These are phyloP conservation scores for Pythium rishiriense DNA, from an alignment of 352 stramenopile species.

Conservation along the genomic window DNA sequence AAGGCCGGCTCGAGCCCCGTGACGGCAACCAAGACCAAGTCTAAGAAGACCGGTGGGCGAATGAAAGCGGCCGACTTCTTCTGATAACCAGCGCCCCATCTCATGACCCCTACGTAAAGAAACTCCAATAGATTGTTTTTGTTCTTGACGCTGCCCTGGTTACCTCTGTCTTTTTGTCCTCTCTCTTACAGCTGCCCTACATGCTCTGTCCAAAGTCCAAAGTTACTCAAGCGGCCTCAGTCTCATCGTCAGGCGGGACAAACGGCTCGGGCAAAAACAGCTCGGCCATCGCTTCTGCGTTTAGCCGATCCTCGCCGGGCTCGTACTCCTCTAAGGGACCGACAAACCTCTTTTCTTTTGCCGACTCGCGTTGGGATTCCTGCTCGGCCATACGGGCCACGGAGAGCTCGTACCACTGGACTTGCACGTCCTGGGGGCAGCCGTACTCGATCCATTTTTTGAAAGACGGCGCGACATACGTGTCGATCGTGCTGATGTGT, in stretches of 20 bases:
- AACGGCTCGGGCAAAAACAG: constrained; percentile 6
- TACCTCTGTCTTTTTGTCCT: background rate
- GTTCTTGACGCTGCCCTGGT: background rate
- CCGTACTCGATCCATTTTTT: constrained; percentile 69
- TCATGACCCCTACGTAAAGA: constrained; percentile 13
- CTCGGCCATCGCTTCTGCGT: constrained; percentile 18
- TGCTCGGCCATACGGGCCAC: background rate
- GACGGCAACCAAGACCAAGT: constrained; percentile 29
- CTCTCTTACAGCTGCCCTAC: background rate
- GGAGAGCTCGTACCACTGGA: constrained; percentile 30
- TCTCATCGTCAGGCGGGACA: background rate
- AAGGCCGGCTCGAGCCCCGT: constrained; percentile 43
- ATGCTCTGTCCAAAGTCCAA: no score
- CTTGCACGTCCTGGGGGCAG: constrained; percentile 36
- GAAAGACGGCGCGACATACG: constrained; percentile 49
- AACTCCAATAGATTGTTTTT: constrained; percentile 27
- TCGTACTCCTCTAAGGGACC: constrained; percentile 31
- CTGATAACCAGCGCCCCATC: constrained; percentile 20
- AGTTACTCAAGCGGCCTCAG: background rate
- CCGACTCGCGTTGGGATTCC: background rate
- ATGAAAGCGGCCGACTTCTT: constrained; percentile 79
- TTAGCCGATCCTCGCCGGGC: constrained; percentile 8
- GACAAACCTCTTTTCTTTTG: constrained; percentile 6
- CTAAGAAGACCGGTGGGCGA: constrained; percentile 43
- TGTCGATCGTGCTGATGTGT: constrained; percentile 50